A percentile compares a stretch with the other conserved stretches of the same genome.
phyloP scores from a whole-genome alignment of 2,329 filamentous ascomycete genomes.

The Penicillium sp. region DNA sequence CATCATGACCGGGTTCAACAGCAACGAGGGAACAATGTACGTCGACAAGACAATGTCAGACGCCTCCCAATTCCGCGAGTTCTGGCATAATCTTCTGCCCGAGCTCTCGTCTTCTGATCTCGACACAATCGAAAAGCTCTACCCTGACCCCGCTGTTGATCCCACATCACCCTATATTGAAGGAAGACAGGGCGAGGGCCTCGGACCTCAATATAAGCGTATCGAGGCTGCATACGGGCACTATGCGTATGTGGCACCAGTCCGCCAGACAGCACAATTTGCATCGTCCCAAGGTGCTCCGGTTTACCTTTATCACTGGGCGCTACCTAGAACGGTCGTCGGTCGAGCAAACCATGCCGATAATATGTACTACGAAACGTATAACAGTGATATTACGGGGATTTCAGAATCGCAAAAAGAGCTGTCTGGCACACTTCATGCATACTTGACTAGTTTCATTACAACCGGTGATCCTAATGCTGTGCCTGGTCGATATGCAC shows the following conservation, averaged over 20 bases:
- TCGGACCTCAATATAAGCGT: constrained; percentile 54
- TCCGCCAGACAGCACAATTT: constrained; percentile 45
- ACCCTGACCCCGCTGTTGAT: constrained; percentile 56
- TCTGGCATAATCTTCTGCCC: constrained; percentile 63
- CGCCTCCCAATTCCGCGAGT: constrained; percentile 54
- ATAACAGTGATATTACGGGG: constrained; percentile 32
- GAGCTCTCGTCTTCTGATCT: constrained; percentile 53
- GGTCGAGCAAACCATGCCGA: constrained; percentile 50
- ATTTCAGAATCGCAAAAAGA: constrained; percentile 42
- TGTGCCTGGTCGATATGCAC: constrained; percentile 22
- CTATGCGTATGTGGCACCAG: constrained; percentile 50
- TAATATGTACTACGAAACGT: constrained; percentile 49
- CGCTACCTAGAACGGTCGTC: constrained; percentile 43
- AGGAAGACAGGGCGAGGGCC: constrained; percentile 16
- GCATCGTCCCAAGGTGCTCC: constrained; percentile 35
- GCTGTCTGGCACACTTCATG: constrained; percentile 44
- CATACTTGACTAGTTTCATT: constrained; percentile 52
- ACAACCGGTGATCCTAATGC: constrained; percentile 46
- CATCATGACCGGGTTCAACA: constrained; percentile 67
- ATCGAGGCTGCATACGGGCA: constrained; percentile 49
- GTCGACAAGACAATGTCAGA: constrained; percentile 51
- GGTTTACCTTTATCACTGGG: constrained; percentile 56
- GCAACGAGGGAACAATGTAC: constrained; percentile 66
- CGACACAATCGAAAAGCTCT: constrained; percentile 55
- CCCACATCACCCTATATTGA: constrained; percentile 26